A percentile compares a stretch with the other conserved stretches of the same genome.
phyloP scores from a whole-genome alignment of 768 basidiomycete genomes.

The Amylocystis lapponica region DNA sequence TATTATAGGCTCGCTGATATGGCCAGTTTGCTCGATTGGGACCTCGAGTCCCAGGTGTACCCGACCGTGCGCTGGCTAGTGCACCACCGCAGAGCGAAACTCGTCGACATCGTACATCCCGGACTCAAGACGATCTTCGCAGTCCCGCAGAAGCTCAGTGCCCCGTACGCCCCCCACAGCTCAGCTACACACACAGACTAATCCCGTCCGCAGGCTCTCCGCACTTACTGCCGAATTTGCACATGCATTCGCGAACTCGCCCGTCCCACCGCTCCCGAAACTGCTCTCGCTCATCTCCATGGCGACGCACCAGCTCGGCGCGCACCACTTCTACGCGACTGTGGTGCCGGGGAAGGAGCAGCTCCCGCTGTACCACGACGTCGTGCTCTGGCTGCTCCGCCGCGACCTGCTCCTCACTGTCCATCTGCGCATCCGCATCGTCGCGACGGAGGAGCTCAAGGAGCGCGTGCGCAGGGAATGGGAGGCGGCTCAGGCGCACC shows the following conservation, averaged over 20 bases:
- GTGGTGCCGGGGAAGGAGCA: constrained; percentile 66
- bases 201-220: constrained; percentile 35
- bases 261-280: constrained; percentile 64
- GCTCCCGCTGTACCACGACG: constrained; percentile 69
- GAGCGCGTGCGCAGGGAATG: constrained; percentile 44
- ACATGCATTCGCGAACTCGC: constrained; percentile 47
- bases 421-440: constrained; percentile 80
- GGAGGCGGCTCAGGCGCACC: constrained; percentile 29
- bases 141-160: constrained; percentile 57
- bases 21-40: constrained; percentile 77
- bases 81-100: constrained; percentile 81
- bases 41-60: constrained; percentile 76
- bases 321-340: constrained; percentile 76
- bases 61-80: constrained; percentile 92
- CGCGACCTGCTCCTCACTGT: constrained; percentile 80
- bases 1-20: constrained; percentile 64
- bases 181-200: not conserved
- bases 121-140: constrained; percentile 80
- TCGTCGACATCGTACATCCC: constrained; percentile 80
- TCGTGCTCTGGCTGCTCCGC: constrained; percentile 88
- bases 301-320: constrained; percentile 53
- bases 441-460: constrained; percentile 76
- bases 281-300: constrained; percentile 75
- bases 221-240: constrained; percentile 56
- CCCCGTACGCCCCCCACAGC: constrained; percentile 41